These are phyloP conservation scores for Hymenoscyphus scutula DNA, from an alignment of 2,329 filamentous ascomycete genomes.

Conservation along the genomic window DNA sequence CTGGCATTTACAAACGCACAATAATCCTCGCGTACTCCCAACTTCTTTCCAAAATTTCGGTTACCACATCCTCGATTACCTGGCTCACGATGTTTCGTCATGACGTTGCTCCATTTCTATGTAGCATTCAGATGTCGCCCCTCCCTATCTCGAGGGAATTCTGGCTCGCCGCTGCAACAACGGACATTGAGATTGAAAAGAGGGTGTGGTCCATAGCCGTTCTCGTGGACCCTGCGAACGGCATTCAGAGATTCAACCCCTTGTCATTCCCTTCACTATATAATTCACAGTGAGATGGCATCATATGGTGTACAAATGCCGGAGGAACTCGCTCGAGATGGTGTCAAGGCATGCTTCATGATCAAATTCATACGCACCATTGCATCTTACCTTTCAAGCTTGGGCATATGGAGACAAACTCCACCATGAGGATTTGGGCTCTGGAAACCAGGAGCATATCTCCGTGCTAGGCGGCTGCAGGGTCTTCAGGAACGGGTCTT, in stretches of 20 bases:
- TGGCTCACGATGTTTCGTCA: no score
- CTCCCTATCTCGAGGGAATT: background rate
- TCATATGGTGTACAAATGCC: background rate
- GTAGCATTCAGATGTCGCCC: background rate
- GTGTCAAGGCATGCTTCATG: background rate
- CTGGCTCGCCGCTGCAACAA: background rate
- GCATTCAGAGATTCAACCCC: background rate
- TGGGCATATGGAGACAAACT: no score
- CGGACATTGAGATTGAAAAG: background rate
- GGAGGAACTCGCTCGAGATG: background rate
- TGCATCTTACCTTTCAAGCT: background rate
- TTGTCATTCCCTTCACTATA: background rate
- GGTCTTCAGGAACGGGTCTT: constrained; percentile 9
- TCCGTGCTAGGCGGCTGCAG: constrained; percentile 8
- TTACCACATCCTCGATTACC: no score
- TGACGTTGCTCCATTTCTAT: background rate
- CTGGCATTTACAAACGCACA: no score
- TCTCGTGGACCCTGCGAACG: constrained; percentile 4
- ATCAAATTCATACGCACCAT: background rate
- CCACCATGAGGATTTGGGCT: no score
- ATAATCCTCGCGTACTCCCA: no score
- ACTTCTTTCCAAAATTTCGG: no score
- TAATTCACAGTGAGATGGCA: background rate
- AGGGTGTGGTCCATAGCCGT: constrained; percentile 2
- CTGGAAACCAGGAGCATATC: background rate